Evolutionary conservation across 768 basidiomycete species (phyloP).

Genomic region (Lanmaoa pseudosensibilis): DNA sequence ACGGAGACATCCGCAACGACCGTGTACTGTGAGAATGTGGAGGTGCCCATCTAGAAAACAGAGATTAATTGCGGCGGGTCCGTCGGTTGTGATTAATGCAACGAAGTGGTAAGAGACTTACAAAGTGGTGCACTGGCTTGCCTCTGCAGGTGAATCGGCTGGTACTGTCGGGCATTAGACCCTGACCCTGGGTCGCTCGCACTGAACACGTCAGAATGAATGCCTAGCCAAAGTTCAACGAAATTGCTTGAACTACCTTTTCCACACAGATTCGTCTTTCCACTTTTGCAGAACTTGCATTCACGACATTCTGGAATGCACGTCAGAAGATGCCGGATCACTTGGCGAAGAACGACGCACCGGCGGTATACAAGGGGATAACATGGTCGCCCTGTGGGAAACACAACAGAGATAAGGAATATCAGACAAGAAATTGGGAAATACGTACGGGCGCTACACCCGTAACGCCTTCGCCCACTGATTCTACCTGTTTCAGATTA

Average conservation of each 20-base stretch:
- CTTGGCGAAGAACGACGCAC: constrained; percentile 38
- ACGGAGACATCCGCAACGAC: constrained; percentile 98
- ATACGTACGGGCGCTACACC: constrained; percentile 55
- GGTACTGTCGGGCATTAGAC: constrained; percentile 90
- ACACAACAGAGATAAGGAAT: neutral
- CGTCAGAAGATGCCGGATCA: neutral
- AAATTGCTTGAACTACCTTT: constrained; percentile 52
- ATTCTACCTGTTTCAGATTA: constrained; percentile 73
- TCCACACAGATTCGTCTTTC: constrained; percentile 98
- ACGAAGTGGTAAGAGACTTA: constrained; percentile 38
- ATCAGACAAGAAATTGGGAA: neutral
- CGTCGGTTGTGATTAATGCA: neutral
- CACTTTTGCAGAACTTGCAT: constrained; percentile 98
- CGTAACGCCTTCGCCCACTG: constrained; percentile 95
- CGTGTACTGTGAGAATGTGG: constrained; percentile 99
- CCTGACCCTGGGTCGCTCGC: constrained; percentile 89
- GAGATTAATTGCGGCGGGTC: neutral
- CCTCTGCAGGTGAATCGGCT: constrained; percentile 90
- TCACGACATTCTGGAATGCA: constrained; percentile 73
- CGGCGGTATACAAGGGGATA: constrained; percentile 94
- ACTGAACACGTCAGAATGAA: constrained; percentile 45
- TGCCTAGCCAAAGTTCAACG: neutral
- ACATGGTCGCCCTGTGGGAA: constrained; percentile 83
- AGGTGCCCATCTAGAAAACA: constrained; percentile 87
- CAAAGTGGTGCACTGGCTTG: constrained; percentile 86